Conservation (phyloP, 176 grass and related monocot species). For the Cenchrus americanus region DNA sequence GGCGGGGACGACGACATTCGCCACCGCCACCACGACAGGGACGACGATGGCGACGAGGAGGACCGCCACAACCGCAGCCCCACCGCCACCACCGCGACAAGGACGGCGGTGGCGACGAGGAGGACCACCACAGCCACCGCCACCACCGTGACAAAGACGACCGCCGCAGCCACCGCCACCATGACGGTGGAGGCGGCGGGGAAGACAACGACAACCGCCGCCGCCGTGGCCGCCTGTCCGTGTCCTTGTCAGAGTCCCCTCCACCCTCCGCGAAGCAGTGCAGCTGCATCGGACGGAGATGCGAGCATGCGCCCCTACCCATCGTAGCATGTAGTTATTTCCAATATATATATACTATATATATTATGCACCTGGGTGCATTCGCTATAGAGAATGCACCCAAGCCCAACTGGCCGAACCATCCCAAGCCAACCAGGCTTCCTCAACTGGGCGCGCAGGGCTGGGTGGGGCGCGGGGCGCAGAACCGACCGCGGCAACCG, state of each 20-base stretch:
- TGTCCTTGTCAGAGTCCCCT: slow-evolving; percentile 42
- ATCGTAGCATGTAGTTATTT: no score
- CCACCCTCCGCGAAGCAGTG: slow-evolving; percentile 37
- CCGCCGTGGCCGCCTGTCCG: slow-evolving; percentile 33
- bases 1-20: slow-evolving; percentile 27
- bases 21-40: not conserved
- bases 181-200: slow-evolving; percentile 37
- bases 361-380: no score
- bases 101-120: not conserved
- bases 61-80: not conserved
- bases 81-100: slow-evolving; percentile 18
- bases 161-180: not conserved
- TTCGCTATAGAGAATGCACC: no score
- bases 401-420: no score
- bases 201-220: slow-evolving; percentile 42
- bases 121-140: slow-evolving; percentile 10
- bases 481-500: no score
- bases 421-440: no score
- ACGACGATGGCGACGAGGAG: not conserved
- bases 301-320: no score
- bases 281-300: no score
- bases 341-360: no score
- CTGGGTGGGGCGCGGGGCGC: no score
- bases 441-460: no score
- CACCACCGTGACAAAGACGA: slow-evolving; percentile 38